Percentiles rank a stretch among this genome's conserved stretches.
Evolutionary conservation across 257 asterid genomes (phyloP).

Genomic region (Fraxinus pennsylvanica): DNA sequence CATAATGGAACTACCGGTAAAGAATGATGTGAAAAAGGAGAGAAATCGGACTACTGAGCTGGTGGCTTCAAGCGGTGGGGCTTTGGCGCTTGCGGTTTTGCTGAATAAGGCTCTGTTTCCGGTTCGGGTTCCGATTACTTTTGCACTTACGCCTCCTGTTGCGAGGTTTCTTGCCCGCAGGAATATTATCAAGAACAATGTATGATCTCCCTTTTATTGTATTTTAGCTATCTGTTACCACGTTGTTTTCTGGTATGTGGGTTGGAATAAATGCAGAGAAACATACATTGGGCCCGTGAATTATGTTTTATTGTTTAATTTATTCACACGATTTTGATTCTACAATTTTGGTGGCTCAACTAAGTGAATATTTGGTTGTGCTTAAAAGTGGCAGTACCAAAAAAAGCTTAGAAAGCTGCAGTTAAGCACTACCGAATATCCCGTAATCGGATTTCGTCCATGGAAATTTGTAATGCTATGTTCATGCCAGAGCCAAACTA

Average conservation of each 20-base stretch:
- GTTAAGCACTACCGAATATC: neutral
- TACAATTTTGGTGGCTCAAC: neutral
- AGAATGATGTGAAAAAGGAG: constrained; percentile 37
- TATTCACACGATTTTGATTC: neutral
- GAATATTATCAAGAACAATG: constrained; percentile 52
- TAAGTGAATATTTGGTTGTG: neutral
- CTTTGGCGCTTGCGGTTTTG: constrained; percentile 75
- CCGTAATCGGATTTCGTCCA: neutral
- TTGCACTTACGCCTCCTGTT: constrained; percentile 85
- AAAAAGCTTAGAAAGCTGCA: neutral
- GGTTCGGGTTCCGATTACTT: constrained; percentile 82
- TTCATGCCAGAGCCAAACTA: neutral
- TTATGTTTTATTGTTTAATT: neutral
- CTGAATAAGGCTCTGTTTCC: constrained; percentile 90
- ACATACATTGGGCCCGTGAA: neutral
- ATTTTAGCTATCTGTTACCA: neutral
- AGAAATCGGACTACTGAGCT: constrained; percentile 81
- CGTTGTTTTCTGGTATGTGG: neutral
- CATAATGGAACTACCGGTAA: constrained; percentile 11
- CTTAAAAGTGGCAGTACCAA: neutral
- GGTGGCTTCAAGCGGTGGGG: constrained; percentile 82
- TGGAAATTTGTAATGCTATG: neutral
- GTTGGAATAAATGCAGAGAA: neutral
- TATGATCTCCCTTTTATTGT: constrained; percentile 29
- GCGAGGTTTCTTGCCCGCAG: constrained; percentile 82